Evolutionary conservation across 768 basidiomycete species (phyloP), one percentile per base, ranked within the genome.

Genomic region (Daedalea quercina): DNA sequence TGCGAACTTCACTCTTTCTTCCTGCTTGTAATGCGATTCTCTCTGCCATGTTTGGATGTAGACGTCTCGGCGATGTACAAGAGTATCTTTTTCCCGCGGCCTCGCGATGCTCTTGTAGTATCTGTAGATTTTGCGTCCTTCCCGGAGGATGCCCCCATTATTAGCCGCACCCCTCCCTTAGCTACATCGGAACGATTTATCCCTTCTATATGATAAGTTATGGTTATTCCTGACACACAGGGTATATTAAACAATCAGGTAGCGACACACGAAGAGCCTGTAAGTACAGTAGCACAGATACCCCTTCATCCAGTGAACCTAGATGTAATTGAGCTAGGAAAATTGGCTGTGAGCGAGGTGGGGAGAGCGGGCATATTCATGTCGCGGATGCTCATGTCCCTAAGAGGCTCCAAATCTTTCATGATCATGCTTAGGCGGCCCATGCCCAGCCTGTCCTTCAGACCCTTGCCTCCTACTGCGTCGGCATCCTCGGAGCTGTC

Each of bases 341-440:
- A 47, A 19, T 51, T 51, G 24, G 41, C 72, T 20, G 76, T 67
- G 33, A 85, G 73, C 44, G 78, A 75, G 13, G 69, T 64, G 9
- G 80, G 77, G 35, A 82, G 72, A n/a, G 73, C 72, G 7, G 81
- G 81, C 65, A 84, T 80, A 31, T 31, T 31, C 28, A 31, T 31
- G 28, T 31, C 28, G 28, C 28, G 28, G 28, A 84, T 72, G 20
- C 80, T 49, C 50, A 51, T 78, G 47, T 87, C 85, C 58, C 81
- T 82, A 60, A 90, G 63, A 1, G 78, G 76, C 67, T 92, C 90
- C 56, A 93, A 66, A 44, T 93, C 90, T 68, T 87, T 87, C 87
- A 93, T 91, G 83, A 91, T 88, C 57, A 82, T 73, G 61, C 87
- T 90, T 59, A 92, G 65, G 25, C 87, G 74, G 3, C 82, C 84